A percentile compares a stretch with the other conserved stretches of the same genome.
These are phyloP conservation scores for Singerocomus inundabilis DNA, from an alignment of 1,284 basidiomycete species.

Conservation along the genomic window DNA sequence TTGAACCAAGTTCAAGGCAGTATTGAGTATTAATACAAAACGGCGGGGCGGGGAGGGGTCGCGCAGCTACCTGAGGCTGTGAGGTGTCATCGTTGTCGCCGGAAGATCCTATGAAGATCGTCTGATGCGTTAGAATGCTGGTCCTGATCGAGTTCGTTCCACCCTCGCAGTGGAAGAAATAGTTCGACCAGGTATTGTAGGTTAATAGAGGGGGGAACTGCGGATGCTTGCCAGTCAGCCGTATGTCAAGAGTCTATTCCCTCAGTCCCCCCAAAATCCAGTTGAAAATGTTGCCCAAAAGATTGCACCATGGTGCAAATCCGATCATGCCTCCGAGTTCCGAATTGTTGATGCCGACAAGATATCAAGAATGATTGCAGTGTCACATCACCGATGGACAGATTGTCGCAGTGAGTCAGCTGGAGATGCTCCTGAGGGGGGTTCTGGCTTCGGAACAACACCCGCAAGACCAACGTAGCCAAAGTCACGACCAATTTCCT, in stretches of 20 bases:
- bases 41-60: constrained; percentile 9
- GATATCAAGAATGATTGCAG: constrained; percentile 25
- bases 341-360: constrained; percentile 33
- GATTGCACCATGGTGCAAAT: constrained; percentile 27
- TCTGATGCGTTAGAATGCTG: constrained; percentile 13
- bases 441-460: constrained; percentile 59
- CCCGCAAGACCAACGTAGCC: constrained; percentile 69
- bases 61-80: constrained; percentile 25
- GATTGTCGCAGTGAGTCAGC: constrained; percentile 34
- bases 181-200: constrained; percentile 9
- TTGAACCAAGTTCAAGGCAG: constrained; percentile 27
- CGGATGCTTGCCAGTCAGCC: constrained; percentile 15
- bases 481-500: constrained; percentile 69
- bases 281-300: constrained; percentile 30
- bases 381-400: constrained; percentile 29
- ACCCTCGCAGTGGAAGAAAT: constrained; percentile 24
- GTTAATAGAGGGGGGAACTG: constrained; percentile 8
- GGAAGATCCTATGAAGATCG: constrained; percentile 28
- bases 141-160: constrained; percentile 23
- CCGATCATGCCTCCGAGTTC: constrained; percentile 27
- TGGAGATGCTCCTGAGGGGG: constrained; percentile 31
- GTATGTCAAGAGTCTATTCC: constrained; percentile 19
- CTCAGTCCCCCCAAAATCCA: constrained; percentile 19
- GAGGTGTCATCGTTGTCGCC: constrained; percentile 14
- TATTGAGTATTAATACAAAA: constrained; percentile 39